Conservation (phyloP, 2,329 filamentous ascomycete genomes). For the Fusarium concolor region DNA sequence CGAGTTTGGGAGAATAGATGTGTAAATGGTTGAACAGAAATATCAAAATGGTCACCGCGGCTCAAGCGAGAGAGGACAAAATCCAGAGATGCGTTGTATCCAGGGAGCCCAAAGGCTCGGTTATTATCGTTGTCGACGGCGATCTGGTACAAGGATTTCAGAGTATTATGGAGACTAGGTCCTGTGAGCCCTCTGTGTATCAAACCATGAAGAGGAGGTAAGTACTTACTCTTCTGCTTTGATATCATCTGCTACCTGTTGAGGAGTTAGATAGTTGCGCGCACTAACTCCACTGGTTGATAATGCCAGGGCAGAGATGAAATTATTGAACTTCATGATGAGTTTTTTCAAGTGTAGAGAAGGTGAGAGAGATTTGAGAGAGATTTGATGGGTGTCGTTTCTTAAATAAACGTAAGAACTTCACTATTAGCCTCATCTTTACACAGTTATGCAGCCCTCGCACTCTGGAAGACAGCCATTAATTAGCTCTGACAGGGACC, state of each 20-base stretch:
- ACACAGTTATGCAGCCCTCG: not conserved
- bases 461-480: not conserved
- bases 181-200: not conserved
- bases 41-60: slow-evolving; percentile 6
- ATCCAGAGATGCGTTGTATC: slow-evolving; percentile 31
- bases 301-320: not conserved
- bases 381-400: too few species aligned
- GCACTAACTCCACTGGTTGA: not conserved
- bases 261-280: slow-evolving; percentile 15
- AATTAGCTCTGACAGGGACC: not conserved
- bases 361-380: too few species aligned
- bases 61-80: slow-evolving; percentile 11
- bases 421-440: not conserved
- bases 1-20: slow-evolving; percentile 25
- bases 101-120: slow-evolving; percentile 25
- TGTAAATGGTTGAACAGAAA: slow-evolving; percentile 19
- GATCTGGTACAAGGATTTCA: slow-evolving; percentile 16
- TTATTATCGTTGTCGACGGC: slow-evolving; percentile 18
- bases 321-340: slow-evolving; percentile 10
- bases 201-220: accelerated
- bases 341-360: not conserved
- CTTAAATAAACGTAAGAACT: not conserved
- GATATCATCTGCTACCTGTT: slow-evolving; percentile 14
- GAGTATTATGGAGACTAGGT: slow-evolving; percentile 2
- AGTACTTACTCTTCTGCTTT: slow-evolving; percentile 16